Conservation (phyloP, 805 yeast species). For the Torulaspora microellipsoides region DNA sequence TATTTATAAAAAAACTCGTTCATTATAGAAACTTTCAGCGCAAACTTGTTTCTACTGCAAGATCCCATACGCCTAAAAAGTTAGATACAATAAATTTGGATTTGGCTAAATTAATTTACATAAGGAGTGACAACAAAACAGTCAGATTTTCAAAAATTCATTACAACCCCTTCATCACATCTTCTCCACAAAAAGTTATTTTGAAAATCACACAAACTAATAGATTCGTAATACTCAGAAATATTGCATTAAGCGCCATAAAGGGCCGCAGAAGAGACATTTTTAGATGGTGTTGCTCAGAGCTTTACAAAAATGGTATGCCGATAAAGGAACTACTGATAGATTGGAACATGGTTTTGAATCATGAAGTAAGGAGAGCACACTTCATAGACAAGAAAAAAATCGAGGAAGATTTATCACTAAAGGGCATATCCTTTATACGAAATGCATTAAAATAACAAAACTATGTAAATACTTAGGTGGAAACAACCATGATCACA, state of each 20-base stretch:
- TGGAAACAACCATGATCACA: background rate
- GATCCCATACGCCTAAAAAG: constrained; percentile 10
- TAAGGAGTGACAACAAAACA: constrained; percentile 10
- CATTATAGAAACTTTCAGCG: constrained; percentile 9
- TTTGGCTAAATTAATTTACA: constrained; percentile 21
- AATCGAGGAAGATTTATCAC: constrained; percentile 8
- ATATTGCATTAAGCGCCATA: constrained; percentile 23
- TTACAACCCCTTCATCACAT: constrained; percentile 23
- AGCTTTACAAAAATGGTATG: constrained; percentile 22
- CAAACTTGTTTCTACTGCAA: background rate
- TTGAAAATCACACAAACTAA: constrained; percentile 22
- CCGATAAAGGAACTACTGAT: constrained; percentile 21
- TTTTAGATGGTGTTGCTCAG: constrained; percentile 27
- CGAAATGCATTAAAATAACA: constrained; percentile 9
- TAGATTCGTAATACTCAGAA: constrained; percentile 22
- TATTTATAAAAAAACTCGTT: constrained; percentile 22
- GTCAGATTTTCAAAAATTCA: background rate
- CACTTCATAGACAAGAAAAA: constrained; percentile 2
- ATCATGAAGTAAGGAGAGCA: constrained; percentile 19
- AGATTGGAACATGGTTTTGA: constrained; percentile 25
- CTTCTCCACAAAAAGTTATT: constrained; percentile 16
- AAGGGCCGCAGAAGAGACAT: constrained; percentile 18
- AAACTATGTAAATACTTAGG: background rate
- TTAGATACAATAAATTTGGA: constrained; percentile 16
- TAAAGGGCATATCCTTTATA: constrained; percentile 11